Percentiles rank a stretch among this genome's conserved stretches.
phyloP scores from a whole-genome alignment of 352 stramenopile species.

The Pythium sp. region DNA sequence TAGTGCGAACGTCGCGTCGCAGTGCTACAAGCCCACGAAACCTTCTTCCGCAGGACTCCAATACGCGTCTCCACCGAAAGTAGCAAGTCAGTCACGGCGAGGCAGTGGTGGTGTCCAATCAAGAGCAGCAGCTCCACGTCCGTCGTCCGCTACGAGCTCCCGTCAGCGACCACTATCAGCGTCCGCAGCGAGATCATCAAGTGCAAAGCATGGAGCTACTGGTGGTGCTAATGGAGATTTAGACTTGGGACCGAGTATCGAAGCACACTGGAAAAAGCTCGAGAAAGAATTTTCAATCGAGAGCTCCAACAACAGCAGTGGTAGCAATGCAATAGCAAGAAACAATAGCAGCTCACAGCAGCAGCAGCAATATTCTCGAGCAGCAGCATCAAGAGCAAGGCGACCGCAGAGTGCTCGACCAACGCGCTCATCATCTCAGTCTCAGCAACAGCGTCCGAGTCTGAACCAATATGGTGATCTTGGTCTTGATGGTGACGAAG shows the following conservation, averaged over 20 bases:
- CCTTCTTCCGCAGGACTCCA: conserved; percentile 36
- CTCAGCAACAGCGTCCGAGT: background rate
- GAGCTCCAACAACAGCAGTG: background rate
- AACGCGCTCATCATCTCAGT: conserved; percentile 7
- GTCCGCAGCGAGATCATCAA: conserved; percentile 11
- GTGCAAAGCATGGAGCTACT: background rate
- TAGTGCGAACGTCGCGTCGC: conserved; percentile 51
- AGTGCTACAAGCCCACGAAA: conserved; percentile 60
- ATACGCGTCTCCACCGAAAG: conserved; percentile 27
- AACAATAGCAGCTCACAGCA: background rate
- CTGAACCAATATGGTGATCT: background rate
- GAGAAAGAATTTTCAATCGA: conserved; percentile 33
- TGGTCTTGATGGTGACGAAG: conserved; percentile 6
- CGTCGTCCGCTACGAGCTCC: background rate
- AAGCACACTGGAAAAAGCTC: conserved; percentile 42
- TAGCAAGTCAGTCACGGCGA: conserved; percentile 3
- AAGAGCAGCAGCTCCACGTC: conserved; percentile 6
- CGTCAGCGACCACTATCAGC: conserved; percentile 31
- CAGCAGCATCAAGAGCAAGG: conserved; percentile 7
- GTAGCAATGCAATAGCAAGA: background rate
- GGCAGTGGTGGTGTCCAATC: background rate
- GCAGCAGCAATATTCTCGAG: background rate
- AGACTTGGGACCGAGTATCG: conserved; percentile 19
- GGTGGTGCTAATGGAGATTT: background rate
- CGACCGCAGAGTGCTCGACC: conserved; percentile 42